Evolutionary conservation across 768 basidiomycete species (phyloP).

Genomic region (Auriscalpium microsporum): DNA sequence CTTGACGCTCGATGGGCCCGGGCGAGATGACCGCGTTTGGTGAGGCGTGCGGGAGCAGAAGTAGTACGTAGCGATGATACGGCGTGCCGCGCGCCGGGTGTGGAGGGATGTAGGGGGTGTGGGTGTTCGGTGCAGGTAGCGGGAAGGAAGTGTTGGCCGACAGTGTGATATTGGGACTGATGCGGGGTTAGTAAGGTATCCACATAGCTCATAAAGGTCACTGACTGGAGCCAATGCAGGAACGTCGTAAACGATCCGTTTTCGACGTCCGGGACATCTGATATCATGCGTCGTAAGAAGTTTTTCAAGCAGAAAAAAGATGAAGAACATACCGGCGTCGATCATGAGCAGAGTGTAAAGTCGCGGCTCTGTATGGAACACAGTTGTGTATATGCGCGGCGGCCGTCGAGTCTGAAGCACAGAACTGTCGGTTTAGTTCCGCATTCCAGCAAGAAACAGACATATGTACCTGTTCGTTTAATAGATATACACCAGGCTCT

Average conservation of each 20-base stretch:
- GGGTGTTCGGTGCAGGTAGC: conserved; percentile 36
- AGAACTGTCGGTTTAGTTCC: neutral
- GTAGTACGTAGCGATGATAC: conserved; percentile 81
- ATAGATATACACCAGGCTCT: conserved; percentile 63
- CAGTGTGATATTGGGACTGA: conserved; percentile 76
- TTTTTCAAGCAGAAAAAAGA: neutral
- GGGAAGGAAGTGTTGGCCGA: conserved; percentile 41
- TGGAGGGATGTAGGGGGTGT: conserved; percentile 79
- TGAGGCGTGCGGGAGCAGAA: conserved; percentile 66
- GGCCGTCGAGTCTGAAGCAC: conserved; percentile 47
- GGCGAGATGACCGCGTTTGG: conserved; percentile 18
- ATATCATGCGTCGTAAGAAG: neutral
- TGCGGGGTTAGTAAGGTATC: conserved; percentile 1
- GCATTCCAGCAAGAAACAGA: neutral
- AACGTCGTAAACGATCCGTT: conserved; percentile 59
- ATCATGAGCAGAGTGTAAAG: conserved; percentile 86
- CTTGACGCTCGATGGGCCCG: conserved; percentile 32
- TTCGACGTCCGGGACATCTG: conserved; percentile 77
- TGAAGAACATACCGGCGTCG: conserved; percentile 58
- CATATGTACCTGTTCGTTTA: conserved; percentile 56
- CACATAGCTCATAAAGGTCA: conserved; percentile 6
- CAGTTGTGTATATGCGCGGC: conserved; percentile 61
- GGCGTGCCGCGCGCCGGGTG: conserved; percentile 85
- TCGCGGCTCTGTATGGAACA: conserved; percentile 73
- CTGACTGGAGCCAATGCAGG: conserved; percentile 80